Percentiles rank a stretch among this genome's conserved stretches.
phyloP scores from a whole-genome alignment of 768 basidiomycete species.

The Macrolepiota fuliginosa region DNA sequence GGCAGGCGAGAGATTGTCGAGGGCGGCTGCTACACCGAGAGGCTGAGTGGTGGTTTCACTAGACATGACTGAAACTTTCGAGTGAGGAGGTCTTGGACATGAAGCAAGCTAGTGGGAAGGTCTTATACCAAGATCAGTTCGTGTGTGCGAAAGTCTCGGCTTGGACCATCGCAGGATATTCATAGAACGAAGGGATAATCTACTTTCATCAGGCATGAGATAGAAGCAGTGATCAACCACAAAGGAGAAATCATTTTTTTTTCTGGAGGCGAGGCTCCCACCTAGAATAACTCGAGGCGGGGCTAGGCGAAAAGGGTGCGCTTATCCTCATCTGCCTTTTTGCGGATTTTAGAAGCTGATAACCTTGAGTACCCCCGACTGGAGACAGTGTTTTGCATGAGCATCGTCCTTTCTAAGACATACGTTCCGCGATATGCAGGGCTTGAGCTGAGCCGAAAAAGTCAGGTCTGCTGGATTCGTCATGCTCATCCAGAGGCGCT shows the following conservation, averaged over 20 bases:
- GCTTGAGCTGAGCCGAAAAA: slow-evolving; percentile 49
- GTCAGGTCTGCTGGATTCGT: neutral
- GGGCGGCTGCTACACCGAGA: slow-evolving; percentile 11
- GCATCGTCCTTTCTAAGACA: slow-evolving; percentile 34
- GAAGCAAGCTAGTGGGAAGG: neutral
- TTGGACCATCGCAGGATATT: neutral
- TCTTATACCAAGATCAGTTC: neutral
- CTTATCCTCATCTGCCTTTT: too few species aligned
- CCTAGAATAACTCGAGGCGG: neutral
- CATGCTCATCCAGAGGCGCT: neutral
- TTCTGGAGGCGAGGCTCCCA: neutral
- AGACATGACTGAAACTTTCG: neutral
- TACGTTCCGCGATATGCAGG: slow-evolving; percentile 57
- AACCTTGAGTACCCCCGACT: neutral
- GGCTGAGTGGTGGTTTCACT: neutral
- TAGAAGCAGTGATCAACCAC: neutral
- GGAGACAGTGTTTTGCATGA: slow-evolving; percentile 31
- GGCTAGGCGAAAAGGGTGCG: neutral
- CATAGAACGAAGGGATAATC: neutral
- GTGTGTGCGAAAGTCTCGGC: slow-evolving; percentile 1
- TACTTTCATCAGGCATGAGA: slow-evolving; percentile 3
- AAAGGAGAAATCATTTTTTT: neutral
- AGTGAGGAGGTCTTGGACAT: neutral
- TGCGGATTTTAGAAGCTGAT: neutral
- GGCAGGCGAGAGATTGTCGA: slow-evolving; percentile 4